These are phyloP conservation scores for Zygosaccharomyces sapae DNA, from an alignment of 1,139 yeast genomes.

Conservation along the genomic window DNA sequence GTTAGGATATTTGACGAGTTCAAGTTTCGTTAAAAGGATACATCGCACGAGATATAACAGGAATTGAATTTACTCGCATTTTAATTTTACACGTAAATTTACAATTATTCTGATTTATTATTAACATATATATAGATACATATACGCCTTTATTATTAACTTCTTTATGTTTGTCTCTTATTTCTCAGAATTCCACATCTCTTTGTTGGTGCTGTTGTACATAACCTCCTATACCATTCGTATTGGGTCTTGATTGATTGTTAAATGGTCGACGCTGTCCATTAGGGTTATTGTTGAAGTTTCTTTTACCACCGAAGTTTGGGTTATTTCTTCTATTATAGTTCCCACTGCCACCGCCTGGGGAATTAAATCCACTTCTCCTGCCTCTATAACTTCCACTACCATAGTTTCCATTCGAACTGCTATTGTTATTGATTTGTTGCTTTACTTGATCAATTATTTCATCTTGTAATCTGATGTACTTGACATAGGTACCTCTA, in stretches of 20 bases:
- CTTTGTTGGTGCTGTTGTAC: constrained; percentile 28
- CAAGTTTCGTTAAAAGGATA: constrained; percentile 26
- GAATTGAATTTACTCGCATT: background rate
- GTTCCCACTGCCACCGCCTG: constrained; percentile 14
- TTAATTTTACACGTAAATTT: background rate
- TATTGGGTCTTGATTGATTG: constrained; percentile 23
- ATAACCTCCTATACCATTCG: constrained; percentile 31
- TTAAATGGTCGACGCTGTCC: constrained; percentile 13
- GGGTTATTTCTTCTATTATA: constrained; percentile 25
- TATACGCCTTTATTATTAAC: background rate
- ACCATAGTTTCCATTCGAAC: constrained; percentile 28
- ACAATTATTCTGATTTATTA: background rate
- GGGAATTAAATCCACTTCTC: constrained; percentile 22
- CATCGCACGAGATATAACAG: constrained; percentile 12
- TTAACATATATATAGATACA: constrained; percentile 5
- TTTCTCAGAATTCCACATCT: constrained; percentile 17
- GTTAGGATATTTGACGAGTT: constrained; percentile 50
- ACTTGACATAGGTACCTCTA: constrained; percentile 77
- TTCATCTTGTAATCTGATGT: constrained; percentile 59
- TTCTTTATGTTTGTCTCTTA: background rate
- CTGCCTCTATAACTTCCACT: constrained; percentile 38
- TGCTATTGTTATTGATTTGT: constrained; percentile 39
- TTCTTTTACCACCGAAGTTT: constrained; percentile 22
- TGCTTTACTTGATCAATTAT: constrained; percentile 79
- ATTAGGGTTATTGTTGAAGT: constrained; percentile 21